Base-by-base conservation (phyloP, 305 asterid species). In the Solanum aculeatissimum region DNA sequence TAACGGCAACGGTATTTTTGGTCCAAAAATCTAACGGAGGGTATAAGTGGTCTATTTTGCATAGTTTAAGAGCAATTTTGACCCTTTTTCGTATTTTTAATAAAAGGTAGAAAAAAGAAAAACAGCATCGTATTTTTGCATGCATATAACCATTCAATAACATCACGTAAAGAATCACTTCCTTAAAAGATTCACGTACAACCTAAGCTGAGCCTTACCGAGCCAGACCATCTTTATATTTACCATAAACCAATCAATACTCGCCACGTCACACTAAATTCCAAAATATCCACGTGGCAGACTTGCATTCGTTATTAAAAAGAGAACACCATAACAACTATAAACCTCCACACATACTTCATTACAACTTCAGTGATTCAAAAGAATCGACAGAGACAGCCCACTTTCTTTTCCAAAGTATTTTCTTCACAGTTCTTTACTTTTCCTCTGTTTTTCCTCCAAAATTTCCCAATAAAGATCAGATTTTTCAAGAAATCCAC, bases 401-500 rank as follows among this genome's bases (percentile, higher is more conserved):
- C 27, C 80, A 35, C 42, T n/a, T 21, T 83, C 81, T 32, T 83
- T 83, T 53, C 85, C 85, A 19, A 53, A 83, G 79, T 66, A 74
- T 83, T 66, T 81, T 49, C 51, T 29, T 58, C 80, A 83, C 85
- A 25, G 53, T 81, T 23, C 4, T 29, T 63, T n/a, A 15, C 47
- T 79, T 55, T 75, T 47, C 23, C 11, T n/a, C n/a, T 74, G 21
- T 38, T 18, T 54, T 18, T 18, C 23, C 23, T 16, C 23, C 19
- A 11, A 60, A 6, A 3, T 43, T 9, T 15, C 62, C 25, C 38
- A 65, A 69, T 55, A 78, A 78, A 78, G 68, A 66, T 65, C 85
- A 51, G 18, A 49, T 29, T 53, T 78, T 51, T 53, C 65, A 16
- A 27, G 10, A 29, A 77, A 29, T 65, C 47, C 66, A 78, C 2